These are phyloP conservation scores for Candida cerambycidarum DNA, from an alignment of 805 yeast genomes.

Conservation along the genomic window DNA sequence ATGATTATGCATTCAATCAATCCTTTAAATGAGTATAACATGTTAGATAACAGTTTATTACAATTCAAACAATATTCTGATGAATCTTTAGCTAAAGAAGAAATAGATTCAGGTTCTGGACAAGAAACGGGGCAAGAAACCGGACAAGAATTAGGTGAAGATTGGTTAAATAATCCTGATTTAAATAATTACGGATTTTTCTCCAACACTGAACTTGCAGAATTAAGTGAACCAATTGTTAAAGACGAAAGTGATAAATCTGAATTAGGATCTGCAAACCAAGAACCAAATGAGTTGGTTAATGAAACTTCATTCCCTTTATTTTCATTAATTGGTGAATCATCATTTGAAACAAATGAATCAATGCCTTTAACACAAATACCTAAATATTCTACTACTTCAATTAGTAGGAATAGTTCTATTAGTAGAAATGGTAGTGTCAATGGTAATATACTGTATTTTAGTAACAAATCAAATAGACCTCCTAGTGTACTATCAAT, in stretches of 20 bases:
- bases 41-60: slow-evolving; percentile 2
- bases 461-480: slow-evolving; percentile 16
- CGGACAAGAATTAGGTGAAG: not conserved
- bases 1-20: slow-evolving; percentile 7
- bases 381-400: slow-evolving; percentile 16
- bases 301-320: slow-evolving; percentile 29
- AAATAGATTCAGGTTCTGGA: not conserved
- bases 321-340: slow-evolving; percentile 41
- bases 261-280: slow-evolving; percentile 1
- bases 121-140: not conserved
- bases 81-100: slow-evolving; percentile 1
- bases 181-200: slow-evolving; percentile 3
- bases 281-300: slow-evolving; percentile 3
- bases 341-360: slow-evolving; percentile 35
- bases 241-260: slow-evolving; percentile 4
- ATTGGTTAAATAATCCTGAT: slow-evolving; percentile 1
- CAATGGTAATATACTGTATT: slow-evolving; percentile 2
- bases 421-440: slow-evolving; percentile 5
- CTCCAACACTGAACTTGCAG: slow-evolving; percentile 2
- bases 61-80: slow-evolving; percentile 4
- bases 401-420: slow-evolving; percentile 3
- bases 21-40: slow-evolving; percentile 8
- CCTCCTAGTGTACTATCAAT: slow-evolving; percentile 43
- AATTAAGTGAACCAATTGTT: not conserved
- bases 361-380: slow-evolving; percentile 35